These are phyloP conservation scores for Datura wrightii DNA, from an alignment of 257 asterid species.

Conservation along the genomic window DNA sequence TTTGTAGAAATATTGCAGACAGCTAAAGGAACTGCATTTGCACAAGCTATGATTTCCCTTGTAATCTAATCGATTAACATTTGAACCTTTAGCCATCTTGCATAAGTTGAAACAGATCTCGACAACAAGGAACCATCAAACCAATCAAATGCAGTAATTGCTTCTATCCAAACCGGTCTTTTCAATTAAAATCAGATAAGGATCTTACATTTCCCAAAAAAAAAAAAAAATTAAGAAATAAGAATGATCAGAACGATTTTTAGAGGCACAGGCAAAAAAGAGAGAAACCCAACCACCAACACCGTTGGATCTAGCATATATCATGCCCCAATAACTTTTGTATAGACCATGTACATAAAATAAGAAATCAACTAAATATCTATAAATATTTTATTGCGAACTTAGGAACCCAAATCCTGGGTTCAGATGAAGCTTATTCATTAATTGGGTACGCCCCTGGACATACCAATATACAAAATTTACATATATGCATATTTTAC, in stretches of 20 bases:
- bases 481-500: neutral
- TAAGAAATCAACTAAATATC: conserved; percentile 16
- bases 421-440: neutral
- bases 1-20: neutral
- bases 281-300: neutral
- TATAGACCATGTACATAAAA: neutral
- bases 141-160: conserved; percentile 7
- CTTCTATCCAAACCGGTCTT: neutral
- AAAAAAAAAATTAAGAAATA: neutral
- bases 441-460: neutral
- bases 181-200: conserved; percentile 4
- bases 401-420: neutral
- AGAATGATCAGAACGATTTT: neutral
- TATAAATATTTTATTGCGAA: neutral
- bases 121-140: neutral
- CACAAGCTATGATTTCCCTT: neutral
- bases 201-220: neutral
- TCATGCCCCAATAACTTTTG: neutral
- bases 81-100: neutral
- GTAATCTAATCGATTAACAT: neutral
- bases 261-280: neutral
- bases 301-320: neutral
- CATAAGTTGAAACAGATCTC: conserved; percentile 15
- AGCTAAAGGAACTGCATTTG: neutral
- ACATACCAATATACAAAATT: neutral